Evolutionary conservation across 2,329 filamentous ascomycete genomes (phyloP).

Genomic region (Neurospora sp.): DNA sequence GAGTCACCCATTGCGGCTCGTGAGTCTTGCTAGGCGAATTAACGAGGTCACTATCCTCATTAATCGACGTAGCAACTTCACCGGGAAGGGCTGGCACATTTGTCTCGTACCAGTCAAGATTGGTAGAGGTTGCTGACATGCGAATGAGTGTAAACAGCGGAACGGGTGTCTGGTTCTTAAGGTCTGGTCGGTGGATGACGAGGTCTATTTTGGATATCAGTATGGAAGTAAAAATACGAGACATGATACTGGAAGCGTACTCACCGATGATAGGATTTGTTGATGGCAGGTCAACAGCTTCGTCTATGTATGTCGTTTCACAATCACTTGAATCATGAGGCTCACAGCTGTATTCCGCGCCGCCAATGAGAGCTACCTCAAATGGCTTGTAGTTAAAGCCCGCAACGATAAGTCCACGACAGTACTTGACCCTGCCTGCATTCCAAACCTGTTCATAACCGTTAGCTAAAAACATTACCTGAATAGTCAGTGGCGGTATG

Average conservation of each 20-base stretch:
- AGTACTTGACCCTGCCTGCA: constrained; percentile 27
- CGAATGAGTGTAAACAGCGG: constrained; percentile 44
- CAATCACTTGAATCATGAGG: constrained; percentile 35
- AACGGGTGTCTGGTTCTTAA: constrained; percentile 20
- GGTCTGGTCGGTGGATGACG: constrained; percentile 33
- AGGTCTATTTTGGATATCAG: constrained; percentile 27
- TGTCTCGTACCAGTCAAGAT: constrained; percentile 43
- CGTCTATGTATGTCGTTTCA: constrained; percentile 31
- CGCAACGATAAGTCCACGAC: constrained; percentile 45
- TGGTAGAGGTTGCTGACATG: constrained; percentile 40
- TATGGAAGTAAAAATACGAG: not conserved
- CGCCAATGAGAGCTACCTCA: constrained; percentile 33
- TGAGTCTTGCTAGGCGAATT: constrained; percentile 10
- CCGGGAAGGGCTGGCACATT: constrained; percentile 27
- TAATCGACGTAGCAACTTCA: constrained; percentile 4
- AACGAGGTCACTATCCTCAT: constrained; percentile 3
- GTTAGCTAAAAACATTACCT: not conserved
- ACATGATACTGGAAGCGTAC: constrained; percentile 13
- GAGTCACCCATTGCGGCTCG: constrained; percentile 36
- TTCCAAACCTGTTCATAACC: constrained; percentile 31
- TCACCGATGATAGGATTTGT: constrained; percentile 39
- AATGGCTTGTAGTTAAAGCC: constrained; percentile 41
- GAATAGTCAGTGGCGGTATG: not conserved
- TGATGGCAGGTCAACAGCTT: constrained; percentile 8
- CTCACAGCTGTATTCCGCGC: constrained; percentile 9